Percentiles rank a stretch among this genome's conserved stretches.
Evolutionary conservation across 371 early-diverging fungal species (phyloP).

Genomic region (Circinella minor): DNA sequence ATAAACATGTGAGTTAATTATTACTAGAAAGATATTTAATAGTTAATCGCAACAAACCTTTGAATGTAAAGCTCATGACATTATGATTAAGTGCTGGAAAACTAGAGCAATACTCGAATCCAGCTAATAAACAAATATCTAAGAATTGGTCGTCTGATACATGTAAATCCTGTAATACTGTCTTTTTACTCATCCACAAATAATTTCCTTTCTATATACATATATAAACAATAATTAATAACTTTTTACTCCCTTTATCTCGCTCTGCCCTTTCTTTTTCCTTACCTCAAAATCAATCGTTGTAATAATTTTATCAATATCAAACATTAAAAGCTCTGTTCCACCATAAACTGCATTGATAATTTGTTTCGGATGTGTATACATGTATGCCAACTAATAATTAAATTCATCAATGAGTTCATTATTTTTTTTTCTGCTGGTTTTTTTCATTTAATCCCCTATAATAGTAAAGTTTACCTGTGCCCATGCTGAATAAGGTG

Average conservation of each 20-base stretch:
- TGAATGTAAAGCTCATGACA: constrained; percentile 63
- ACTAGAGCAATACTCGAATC: constrained; percentile 76
- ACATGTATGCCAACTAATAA: constrained; percentile 74
- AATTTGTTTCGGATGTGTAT: constrained; percentile 69
- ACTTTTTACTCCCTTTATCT: neutral
- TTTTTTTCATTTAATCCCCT: too few species aligned
- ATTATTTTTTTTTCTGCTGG: neutral
- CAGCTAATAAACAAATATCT: constrained; percentile 84
- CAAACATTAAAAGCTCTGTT: constrained; percentile 79
- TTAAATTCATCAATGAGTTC: neutral
- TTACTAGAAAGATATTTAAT: too few species aligned
- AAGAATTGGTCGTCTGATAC: constrained; percentile 78
- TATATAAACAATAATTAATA: neutral
- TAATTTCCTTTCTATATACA: constrained; percentile 62
- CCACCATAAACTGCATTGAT: constrained; percentile 77
- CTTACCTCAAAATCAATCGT: constrained; percentile 64
- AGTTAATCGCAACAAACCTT: constrained; percentile 37
- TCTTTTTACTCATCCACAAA: constrained; percentile 68
- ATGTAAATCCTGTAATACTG: constrained; percentile 66
- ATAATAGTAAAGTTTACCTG: constrained; percentile 53
- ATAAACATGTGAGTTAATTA: neutral
- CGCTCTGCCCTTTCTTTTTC: neutral
- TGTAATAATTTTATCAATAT: constrained; percentile 78
- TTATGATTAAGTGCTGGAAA: constrained; percentile 72
- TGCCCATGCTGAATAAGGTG: constrained; percentile 84